A percentile compares a stretch with the other conserved stretches of the same genome.
These are phyloP conservation scores for Ricinus communis DNA, from an alignment of 345 rosid species.

Conservation along the genomic window DNA sequence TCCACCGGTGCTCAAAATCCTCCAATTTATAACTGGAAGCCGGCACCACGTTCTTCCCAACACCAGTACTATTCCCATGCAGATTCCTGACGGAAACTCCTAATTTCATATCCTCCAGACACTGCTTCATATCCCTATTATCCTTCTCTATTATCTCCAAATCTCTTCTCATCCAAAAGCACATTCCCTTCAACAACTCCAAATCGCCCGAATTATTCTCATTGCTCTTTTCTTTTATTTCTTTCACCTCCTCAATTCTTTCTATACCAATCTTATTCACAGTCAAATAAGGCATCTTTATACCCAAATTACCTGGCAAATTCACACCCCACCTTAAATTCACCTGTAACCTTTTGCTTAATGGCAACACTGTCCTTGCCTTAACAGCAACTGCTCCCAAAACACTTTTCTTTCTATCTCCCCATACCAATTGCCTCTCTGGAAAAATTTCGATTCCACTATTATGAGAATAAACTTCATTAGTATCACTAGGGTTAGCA, in stretches of 20 bases:
- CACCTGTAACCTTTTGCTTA: constrained; percentile 39
- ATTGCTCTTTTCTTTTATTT: constrained; percentile 20
- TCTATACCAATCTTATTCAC: constrained; percentile 58
- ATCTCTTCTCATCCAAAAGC: constrained; percentile 54
- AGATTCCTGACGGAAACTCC: constrained; percentile 25
- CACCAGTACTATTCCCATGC: constrained; percentile 15
- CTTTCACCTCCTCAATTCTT: constrained; percentile 40
- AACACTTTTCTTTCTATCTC: constrained; percentile 27
- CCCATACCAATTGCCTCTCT: constrained; percentile 29
- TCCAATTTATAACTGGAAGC: constrained; percentile 27
- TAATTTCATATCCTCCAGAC: constrained; percentile 44
- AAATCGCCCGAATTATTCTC: constrained; percentile 34
- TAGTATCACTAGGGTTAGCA: constrained; percentile 9
- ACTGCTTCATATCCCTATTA: constrained; percentile 49
- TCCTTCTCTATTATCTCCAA: constrained; percentile 53
- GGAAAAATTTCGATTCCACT: constrained; percentile 23
- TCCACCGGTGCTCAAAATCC: constrained; percentile 41
- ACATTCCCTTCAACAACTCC: constrained; percentile 52
- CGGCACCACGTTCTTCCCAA: constrained; percentile 28
- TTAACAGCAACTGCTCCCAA: constrained; percentile 38
- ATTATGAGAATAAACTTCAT: constrained; percentile 16
- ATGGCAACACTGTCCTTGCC: constrained; percentile 52
- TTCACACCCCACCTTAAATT: constrained; percentile 55
- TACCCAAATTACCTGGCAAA: constrained; percentile 29
- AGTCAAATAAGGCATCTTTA: constrained; percentile 51